These are phyloP conservation scores for Tagetes patula DNA, from an alignment of 129 eudicot genomes.

Conservation along the genomic window DNA sequence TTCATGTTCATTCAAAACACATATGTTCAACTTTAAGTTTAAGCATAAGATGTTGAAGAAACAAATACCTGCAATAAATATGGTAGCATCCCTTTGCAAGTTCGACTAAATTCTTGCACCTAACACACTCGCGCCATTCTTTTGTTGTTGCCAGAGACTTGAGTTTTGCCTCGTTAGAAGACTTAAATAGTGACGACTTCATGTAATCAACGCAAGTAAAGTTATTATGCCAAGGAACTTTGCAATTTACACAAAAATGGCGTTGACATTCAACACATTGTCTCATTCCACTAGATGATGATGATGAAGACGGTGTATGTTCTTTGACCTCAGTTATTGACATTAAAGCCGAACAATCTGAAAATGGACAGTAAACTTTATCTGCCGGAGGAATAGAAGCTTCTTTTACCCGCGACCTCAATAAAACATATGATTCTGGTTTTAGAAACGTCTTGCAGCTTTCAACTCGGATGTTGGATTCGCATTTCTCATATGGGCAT, in stretches of 20 bases:
- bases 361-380: slow-evolving; percentile 65
- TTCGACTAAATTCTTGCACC: slow-evolving; percentile 58
- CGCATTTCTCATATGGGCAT: slow-evolving; percentile 68
- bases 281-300: slow-evolving; percentile 28
- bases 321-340: slow-evolving; percentile 44
- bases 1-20: background rate
- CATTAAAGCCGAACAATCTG: slow-evolving; percentile 63
- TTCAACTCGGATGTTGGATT: slow-evolving; percentile 39
- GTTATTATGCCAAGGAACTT: slow-evolving; percentile 61
- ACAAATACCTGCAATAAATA: slow-evolving; percentile 57
- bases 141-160: slow-evolving; percentile 46
- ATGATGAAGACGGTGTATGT: slow-evolving; percentile 14
- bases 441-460: slow-evolving; percentile 52
- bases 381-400: slow-evolving; percentile 60
- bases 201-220: slow-evolving; percentile 43
- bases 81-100: slow-evolving; percentile 63
- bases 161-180: slow-evolving; percentile 48
- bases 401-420: slow-evolving; percentile 65
- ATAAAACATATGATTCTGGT: slow-evolving; percentile 45
- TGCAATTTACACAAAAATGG: slow-evolving; percentile 58
- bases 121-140: slow-evolving; percentile 59
- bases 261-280: slow-evolving; percentile 49
- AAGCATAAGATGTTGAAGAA: background rate
- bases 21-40: background rate
- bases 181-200: slow-evolving; percentile 31